Evolutionary conservation across 257 asterid species (phyloP), one percentile per base, ranked within the genome.

Genomic region (Hygrophila difformis): DNA sequence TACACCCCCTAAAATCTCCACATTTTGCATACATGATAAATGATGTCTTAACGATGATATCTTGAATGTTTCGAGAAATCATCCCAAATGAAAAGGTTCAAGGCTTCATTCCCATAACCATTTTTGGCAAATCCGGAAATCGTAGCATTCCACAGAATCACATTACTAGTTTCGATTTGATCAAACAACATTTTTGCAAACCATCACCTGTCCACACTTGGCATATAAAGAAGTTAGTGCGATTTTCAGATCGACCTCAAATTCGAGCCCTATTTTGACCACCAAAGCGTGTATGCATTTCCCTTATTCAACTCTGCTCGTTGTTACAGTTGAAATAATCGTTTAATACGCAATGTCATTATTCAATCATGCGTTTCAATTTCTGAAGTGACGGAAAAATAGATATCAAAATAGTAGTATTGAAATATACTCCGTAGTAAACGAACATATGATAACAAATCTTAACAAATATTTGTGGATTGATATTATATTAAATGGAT

Each of bases 51-150:
- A 75, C 66, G 23, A 50, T 51, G 15, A 66, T 17, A 34, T 82
- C 65, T 17, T 51, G 39, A 17, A 78, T 54, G 18, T 50, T 62
- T 64, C 28, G 53, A 2, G 62, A 53, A 10, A 73, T 31, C 83
- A 82, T 82, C 35, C 68, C 61, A 1, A n/a, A 2, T 31, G 39
- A 78, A 82, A 44, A 78, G 81, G 50, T 61, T 50, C 42, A 75
- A 47, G 1, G 89, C 94, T 64, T 82, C 81, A 29, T 40, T 24
- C 29, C 83, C 59, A 45, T 42, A 56, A 2, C 83, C 89, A 18
- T 56, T 73, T 67, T 82, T 82, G 11, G 83, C 85, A 31, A 67
- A 78, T 12, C 89, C 93, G 0, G 89, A 75, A 26, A 82, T 78
- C 79, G 78, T 68, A 46, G 76, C 70, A 55, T 76, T 82, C 83